Conservation (phyloP, 129 eudicot genomes). For the Mikania micrantha region DNA sequence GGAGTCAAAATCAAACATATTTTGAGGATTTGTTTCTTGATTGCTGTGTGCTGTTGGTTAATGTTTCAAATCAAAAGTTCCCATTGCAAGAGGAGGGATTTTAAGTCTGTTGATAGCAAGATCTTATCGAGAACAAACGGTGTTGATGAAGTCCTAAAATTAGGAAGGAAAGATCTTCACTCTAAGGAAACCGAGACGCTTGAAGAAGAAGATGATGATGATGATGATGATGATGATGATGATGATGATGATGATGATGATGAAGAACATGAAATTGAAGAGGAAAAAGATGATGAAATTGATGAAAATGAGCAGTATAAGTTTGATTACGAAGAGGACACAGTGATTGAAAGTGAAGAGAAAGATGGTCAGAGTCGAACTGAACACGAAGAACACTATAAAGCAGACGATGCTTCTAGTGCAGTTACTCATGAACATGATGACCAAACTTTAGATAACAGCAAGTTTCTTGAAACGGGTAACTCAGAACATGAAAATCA, state of each 20-base stretch:
- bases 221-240: not conserved
- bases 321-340: conserved; percentile 1
- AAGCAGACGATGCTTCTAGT: conserved; percentile 13
- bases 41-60: conserved; percentile 6
- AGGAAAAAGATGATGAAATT: not conserved
- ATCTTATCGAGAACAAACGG: not conserved
- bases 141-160: not conserved
- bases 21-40: not conserved
- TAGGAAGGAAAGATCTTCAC: conserved; percentile 10
- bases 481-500: not conserved
- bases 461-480: not conserved
- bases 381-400: conserved; percentile 8
- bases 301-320: not conserved
- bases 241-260: not conserved
- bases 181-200: not conserved
- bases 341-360: not conserved
- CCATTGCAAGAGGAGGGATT: not conserved
- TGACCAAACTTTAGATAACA: not conserved
- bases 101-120: not conserved
- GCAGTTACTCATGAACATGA: not conserved
- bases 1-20: conserved; percentile 4
- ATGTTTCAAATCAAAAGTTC: conserved; percentile 7
- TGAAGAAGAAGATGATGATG: not conserved
- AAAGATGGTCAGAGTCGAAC: not conserved
- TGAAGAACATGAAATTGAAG: not conserved